phyloP scores from a whole-genome alignment of 768 basidiomycete genomes.

The Amanita inopinata region DNA sequence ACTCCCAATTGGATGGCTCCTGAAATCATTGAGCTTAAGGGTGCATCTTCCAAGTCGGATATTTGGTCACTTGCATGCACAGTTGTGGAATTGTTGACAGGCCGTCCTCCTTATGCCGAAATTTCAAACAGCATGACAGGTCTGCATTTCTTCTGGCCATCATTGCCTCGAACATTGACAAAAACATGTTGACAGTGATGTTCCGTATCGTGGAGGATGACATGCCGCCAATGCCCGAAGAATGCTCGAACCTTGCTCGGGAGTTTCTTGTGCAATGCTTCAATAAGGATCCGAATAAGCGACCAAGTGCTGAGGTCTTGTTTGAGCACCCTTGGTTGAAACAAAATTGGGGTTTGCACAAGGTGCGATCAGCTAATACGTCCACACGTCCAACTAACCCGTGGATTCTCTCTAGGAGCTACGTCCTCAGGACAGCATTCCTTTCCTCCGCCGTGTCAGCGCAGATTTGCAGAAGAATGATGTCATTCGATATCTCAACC shows the following conservation, averaged over 20 bases:
- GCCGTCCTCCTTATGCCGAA: slow-evolving; percentile 85
- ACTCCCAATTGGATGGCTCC: slow-evolving; percentile 99
- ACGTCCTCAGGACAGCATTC: slow-evolving; percentile 89
- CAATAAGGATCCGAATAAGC: slow-evolving; percentile 70
- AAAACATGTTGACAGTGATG: slow-evolving; percentile 55
- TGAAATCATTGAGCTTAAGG: slow-evolving; percentile 92
- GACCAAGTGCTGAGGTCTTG: slow-evolving; percentile 79
- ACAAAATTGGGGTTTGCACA: slow-evolving; percentile 66
- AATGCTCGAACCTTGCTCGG: slow-evolving; percentile 61
- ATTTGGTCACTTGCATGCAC: slow-evolving; percentile 97
- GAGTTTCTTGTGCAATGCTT: slow-evolving; percentile 88
- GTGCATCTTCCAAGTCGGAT: slow-evolving; percentile 86
- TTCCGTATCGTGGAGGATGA: slow-evolving; percentile 95
- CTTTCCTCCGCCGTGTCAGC: slow-evolving; percentile 88
- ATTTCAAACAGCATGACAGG: slow-evolving; percentile 87
- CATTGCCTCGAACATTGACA: slow-evolving; percentile 5
- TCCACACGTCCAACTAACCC: slow-evolving; percentile 6
- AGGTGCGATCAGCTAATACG: slow-evolving; percentile 36
- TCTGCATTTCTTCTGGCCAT: slow-evolving; percentile 24
- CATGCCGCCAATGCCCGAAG: slow-evolving; percentile 78
- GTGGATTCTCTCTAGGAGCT: slow-evolving; percentile 45
- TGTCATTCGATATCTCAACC: slow-evolving; percentile 41
- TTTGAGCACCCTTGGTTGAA: slow-evolving; percentile 91
- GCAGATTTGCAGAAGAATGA: slow-evolving; percentile 74
- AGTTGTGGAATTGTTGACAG: slow-evolving; percentile 88